These are phyloP conservation scores for Phytopythium ostracodes DNA, from an alignment of 352 stramenopile genomes.

Conservation along the genomic window DNA sequence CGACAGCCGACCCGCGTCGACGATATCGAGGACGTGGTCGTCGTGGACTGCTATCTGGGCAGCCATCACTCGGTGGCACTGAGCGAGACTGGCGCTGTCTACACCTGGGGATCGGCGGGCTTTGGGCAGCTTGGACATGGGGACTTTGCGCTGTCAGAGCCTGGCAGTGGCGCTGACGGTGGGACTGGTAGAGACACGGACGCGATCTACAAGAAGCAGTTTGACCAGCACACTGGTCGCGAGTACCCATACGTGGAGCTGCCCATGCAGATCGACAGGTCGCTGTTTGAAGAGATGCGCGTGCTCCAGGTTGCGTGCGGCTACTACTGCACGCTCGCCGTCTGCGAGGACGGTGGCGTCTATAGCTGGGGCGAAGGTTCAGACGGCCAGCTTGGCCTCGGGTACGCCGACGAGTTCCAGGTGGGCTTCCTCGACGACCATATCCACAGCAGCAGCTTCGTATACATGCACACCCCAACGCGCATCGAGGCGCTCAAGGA, in stretches of 20 bases:
- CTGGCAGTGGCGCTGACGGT: background rate
- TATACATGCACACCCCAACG: constrained; percentile 63
- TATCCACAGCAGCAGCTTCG: constrained; percentile 69
- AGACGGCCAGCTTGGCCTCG: constrained; percentile 63
- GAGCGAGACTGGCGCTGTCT: constrained; percentile 49
- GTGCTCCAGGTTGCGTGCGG: constrained; percentile 68
- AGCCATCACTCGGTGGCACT: constrained; percentile 71
- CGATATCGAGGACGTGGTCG: constrained; percentile 56
- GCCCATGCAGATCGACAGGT: constrained; percentile 62
- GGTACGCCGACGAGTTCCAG: constrained; percentile 56
- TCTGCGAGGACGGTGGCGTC: constrained; percentile 69
- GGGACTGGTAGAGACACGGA: constrained; percentile 11
- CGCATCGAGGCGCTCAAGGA: constrained; percentile 58
- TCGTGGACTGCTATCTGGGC: constrained; percentile 40
- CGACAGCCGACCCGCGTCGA: constrained; percentile 51
- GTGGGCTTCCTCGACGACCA: constrained; percentile 68
- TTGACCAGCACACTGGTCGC: constrained; percentile 60
- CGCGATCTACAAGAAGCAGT: constrained; percentile 62
- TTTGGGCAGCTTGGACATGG: constrained; percentile 76
- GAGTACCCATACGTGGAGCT: constrained; percentile 68
- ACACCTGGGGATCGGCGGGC: constrained; percentile 64
- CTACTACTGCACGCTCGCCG: constrained; percentile 63
- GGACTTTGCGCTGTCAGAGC: constrained; percentile 32
- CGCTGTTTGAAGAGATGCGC: constrained; percentile 71
- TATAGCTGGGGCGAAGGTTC: constrained; percentile 76